phyloP scores from a whole-genome alignment of 441 rosid species.

The Manihot esculenta region DNA sequence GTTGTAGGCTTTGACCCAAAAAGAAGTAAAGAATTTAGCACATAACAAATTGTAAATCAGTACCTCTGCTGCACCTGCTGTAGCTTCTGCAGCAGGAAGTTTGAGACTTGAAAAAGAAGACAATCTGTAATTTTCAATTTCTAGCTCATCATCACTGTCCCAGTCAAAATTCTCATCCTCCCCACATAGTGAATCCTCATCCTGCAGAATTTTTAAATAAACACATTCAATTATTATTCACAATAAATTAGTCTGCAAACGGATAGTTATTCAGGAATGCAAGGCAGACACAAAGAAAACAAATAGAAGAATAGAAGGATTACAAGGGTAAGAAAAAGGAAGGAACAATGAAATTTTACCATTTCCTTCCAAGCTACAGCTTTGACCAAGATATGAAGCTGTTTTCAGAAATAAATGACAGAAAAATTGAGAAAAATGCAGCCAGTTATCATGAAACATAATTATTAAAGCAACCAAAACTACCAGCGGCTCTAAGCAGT shows the following conservation, averaged over 20 bases:
- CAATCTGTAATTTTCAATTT: slow-evolving; percentile 39
- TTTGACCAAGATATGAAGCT: slow-evolving; percentile 23
- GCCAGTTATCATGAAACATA: background rate
- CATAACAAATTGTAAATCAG: background rate
- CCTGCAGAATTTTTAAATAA: slow-evolving; percentile 33
- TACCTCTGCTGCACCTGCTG: slow-evolving; percentile 36
- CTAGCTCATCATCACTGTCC: slow-evolving; percentile 68
- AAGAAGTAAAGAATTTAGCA: background rate
- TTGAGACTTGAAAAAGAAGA: slow-evolving; percentile 33
- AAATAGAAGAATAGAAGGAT: background rate
- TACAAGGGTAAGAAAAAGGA: background rate
- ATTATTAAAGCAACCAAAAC: background rate
- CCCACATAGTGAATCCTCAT: slow-evolving; percentile 33
- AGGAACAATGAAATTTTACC: slow-evolving; percentile 20
- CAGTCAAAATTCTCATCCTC: slow-evolving; percentile 45
- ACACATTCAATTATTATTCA: background rate
- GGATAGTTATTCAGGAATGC: background rate
- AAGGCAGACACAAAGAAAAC: background rate
- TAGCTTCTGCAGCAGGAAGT: slow-evolving; percentile 33
- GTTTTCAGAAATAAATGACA: slow-evolving; percentile 16
- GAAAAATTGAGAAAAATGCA: background rate
- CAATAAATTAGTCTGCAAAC: background rate
- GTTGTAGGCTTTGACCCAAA: background rate
- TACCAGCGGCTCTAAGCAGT: background rate
- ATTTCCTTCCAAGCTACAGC: slow-evolving; percentile 25